Conservation (phyloP, 768 basidiomycete species). For the Sarcodon sp. region DNA sequence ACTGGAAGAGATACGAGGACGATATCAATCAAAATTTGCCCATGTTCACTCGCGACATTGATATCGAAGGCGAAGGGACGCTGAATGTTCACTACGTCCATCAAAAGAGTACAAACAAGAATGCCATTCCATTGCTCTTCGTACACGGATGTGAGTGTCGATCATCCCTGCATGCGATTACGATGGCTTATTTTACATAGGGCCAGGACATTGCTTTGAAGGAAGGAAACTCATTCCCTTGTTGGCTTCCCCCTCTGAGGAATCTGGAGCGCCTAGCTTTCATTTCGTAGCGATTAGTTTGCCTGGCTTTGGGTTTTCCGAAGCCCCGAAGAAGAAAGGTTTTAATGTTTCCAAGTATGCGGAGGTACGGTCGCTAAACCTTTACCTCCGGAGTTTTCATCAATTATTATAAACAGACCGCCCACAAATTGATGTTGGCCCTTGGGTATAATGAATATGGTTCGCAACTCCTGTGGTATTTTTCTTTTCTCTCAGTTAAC, state of each 20-base stretch:
- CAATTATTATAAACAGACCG: neutral
- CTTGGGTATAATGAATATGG: neutral
- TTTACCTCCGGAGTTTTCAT: neutral
- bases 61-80: constrained; percentile 17
- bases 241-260: constrained; percentile 8
- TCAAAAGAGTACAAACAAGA: constrained; percentile 12
- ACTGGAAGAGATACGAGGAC: constrained; percentile 19
- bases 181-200: constrained; percentile 4
- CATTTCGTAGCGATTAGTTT: constrained; percentile 16
- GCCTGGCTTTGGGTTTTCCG: constrained; percentile 16
- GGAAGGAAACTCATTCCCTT: constrained; percentile 14
- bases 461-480: too few relatives aligned
- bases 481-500: neutral
- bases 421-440: neutral
- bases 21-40: constrained; percentile 17
- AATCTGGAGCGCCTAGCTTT: constrained; percentile 16
- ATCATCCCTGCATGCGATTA: neutral
- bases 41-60: constrained; percentile 21
- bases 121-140: constrained; percentile 18
- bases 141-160: constrained; percentile 17
- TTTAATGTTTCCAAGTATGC: constrained; percentile 4
- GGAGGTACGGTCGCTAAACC: neutral
- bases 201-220: constrained; percentile 16
- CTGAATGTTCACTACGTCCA: constrained; percentile 24
- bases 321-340: constrained; percentile 12